These are phyloP conservation scores for Nepenthes alata DNA, from an alignment of 179 eudicot species.

Conservation along the genomic window DNA sequence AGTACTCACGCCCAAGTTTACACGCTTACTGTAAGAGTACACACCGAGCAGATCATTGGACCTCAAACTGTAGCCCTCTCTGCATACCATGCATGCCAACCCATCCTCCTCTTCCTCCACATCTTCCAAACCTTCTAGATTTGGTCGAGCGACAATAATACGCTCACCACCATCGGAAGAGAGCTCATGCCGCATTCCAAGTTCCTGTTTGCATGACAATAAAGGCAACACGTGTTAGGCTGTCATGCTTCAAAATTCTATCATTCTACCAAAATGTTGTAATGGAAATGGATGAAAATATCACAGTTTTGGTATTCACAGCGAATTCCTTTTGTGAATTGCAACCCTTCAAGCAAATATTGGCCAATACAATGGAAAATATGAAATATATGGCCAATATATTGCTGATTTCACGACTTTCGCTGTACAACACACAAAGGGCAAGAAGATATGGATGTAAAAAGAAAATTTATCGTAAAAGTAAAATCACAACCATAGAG, in stretches of 20 bases:
- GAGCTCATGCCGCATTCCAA: constrained; percentile 74
- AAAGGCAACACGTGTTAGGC: background rate
- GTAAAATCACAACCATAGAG: too few relatives aligned
- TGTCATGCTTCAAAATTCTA: background rate
- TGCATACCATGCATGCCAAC: constrained; percentile 96
- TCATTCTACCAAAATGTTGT: background rate
- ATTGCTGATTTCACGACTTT: too few relatives aligned
- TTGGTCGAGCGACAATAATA: constrained; percentile 64
- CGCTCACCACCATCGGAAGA: constrained; percentile 95
- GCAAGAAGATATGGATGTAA: too few relatives aligned
- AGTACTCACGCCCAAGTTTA: constrained; percentile 73
- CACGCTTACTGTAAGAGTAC: constrained; percentile 89
- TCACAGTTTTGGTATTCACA: too few relatives aligned
- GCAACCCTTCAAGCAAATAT: too few relatives aligned
- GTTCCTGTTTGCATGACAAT: constrained; percentile 33
- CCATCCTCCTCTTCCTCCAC: constrained; percentile 97
- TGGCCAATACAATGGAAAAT: too few relatives aligned
- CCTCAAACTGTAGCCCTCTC: constrained; percentile 87
- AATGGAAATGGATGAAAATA: background rate
- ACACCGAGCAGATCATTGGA: constrained; percentile 82
- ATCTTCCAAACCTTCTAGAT: constrained; percentile 90
- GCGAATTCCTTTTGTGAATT: too few relatives aligned
- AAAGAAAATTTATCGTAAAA: too few relatives aligned
- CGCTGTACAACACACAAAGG: too few relatives aligned
- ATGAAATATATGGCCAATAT: too few relatives aligned